Evolutionary conservation across 257 asterid species (phyloP), one percentile per base, ranked within the genome.

Genomic region (Solanum tarijense): DNA sequence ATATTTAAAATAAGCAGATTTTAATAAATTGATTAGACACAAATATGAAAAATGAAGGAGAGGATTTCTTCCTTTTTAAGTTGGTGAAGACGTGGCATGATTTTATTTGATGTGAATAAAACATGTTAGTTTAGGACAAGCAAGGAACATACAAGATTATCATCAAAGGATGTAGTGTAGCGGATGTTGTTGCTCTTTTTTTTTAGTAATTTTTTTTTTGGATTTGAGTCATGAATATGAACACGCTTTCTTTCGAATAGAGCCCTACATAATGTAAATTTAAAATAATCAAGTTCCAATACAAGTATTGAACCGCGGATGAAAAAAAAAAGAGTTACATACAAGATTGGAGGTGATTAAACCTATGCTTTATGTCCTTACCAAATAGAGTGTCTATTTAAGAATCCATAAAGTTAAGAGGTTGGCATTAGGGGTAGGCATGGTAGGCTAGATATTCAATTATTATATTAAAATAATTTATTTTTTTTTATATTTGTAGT

Each of bases 181-280:
- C 0, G 7, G 20, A 46, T 46, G 7, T 5, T 52, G 0, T 0
- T 46, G 1, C 7, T 14, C 5, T 7, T 52, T 16, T 52, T 16
- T 16, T 18, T 16, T 14, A 16, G 7, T 48, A 0, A 48, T 0
- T 0, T 2, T 5, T 2, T 5, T 48, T 13, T 48, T 6, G 0
- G 1, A 48, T 52, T 52, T 52, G 23, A 52, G 62, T 52, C 4
- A 2, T 16, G 8, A 14, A 5, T 48, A 48, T 0, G 9, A 14
- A 48, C 16, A 2, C 0, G 0, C 23, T 48, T 5, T 48, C 9
- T 48, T 48, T 14, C 3, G 9, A 14, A 5, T 0, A 48, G 3
- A 1, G 7, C 1, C 21, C 1, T 48, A 52, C 0, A 0, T 6
- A 52, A 52, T 52, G 1, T 2, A 16, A 6, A 52, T 52, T 0